Evolutionary conservation across 495 filamentous ascomycete species (phyloP).

Genomic region (Penicillium diatomitis): DNA sequence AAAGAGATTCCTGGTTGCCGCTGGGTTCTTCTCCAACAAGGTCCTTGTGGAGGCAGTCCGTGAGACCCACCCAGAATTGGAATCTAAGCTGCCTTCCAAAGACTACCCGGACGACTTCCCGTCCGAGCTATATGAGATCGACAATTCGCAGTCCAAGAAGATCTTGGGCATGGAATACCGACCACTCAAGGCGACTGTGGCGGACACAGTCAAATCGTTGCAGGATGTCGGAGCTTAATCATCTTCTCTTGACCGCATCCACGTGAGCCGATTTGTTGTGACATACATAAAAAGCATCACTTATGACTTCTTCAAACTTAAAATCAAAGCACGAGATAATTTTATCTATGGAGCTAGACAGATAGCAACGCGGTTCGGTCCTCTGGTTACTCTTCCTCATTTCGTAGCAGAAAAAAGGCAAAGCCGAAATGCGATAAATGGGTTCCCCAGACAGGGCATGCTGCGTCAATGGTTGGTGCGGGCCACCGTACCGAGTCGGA

Average conservation of each 20-base stretch:
- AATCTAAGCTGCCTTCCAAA: slow-evolving; percentile 47
- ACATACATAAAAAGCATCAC: too few relatives aligned
- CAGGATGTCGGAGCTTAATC: slow-evolving; percentile 34
- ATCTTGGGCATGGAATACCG: slow-evolving; percentile 52
- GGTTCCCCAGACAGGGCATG: neutral
- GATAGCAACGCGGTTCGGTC: too few relatives aligned
- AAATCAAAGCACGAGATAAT: too few relatives aligned
- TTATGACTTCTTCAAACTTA: too few relatives aligned
- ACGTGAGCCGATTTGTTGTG: too few relatives aligned
- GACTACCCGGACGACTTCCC: slow-evolving; percentile 32
- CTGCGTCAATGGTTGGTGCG: slow-evolving; percentile 4
- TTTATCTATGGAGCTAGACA: too few relatives aligned
- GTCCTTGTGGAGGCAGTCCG: slow-evolving; percentile 54
- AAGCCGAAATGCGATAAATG: neutral
- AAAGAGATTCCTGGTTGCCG: slow-evolving; percentile 62
- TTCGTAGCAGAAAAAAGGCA: neutral
- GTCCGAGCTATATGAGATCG: slow-evolving; percentile 32
- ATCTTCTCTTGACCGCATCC: too few relatives aligned
- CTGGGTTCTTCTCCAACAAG: slow-evolving; percentile 56
- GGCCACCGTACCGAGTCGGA: slow-evolving; percentile 9
- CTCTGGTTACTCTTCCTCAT: neutral
- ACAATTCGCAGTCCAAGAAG: slow-evolving; percentile 46
- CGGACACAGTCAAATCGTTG: slow-evolving; percentile 47
- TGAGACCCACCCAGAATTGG: slow-evolving; percentile 57
- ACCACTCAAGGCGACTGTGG: slow-evolving; percentile 44